These are phyloP conservation scores for Neonothopanus nambi DNA, from an alignment of 1,284 basidiomycete genomes.

Conservation along the genomic window DNA sequence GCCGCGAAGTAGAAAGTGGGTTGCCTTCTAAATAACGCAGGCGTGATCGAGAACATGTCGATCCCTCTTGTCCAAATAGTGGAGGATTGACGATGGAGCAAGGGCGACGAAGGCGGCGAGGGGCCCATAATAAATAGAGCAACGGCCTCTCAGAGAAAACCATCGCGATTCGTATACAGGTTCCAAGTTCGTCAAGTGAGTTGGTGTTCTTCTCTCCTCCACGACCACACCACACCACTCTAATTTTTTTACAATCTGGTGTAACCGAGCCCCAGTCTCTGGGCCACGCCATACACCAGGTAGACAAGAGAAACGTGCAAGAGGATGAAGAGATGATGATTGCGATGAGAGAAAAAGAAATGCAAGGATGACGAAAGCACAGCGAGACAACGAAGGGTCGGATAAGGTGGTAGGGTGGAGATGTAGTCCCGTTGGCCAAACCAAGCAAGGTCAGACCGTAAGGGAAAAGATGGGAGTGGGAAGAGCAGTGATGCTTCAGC, in stretches of 20 bases:
- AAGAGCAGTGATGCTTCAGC: background rate
- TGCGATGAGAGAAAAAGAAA: slow-evolving; percentile 4
- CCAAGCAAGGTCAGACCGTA: background rate
- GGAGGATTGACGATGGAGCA: background rate
- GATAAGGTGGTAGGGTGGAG: slow-evolving; percentile 1
- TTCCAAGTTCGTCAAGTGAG: slow-evolving; percentile 11
- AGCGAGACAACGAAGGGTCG: slow-evolving; percentile 12
- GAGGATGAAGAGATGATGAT: slow-evolving; percentile 3
- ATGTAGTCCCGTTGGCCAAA: background rate
- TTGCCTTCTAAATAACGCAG: background rate
- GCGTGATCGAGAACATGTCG: background rate
- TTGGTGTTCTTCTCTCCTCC: slow-evolving; percentile 5
- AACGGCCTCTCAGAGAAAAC: slow-evolving; percentile 2
- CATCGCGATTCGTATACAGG: slow-evolving; percentile 12
- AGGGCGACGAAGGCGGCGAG: background rate
- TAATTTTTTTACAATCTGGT: slow-evolving; percentile 13
- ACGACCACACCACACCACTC: background rate
- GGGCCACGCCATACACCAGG: slow-evolving; percentile 9
- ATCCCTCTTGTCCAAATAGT: background rate
- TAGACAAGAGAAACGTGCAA: slow-evolving; percentile 13
- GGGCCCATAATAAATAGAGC: slow-evolving; percentile 7
- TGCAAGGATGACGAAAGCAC: slow-evolving; percentile 11
- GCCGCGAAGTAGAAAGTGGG: background rate
- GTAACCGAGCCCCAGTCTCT: slow-evolving; percentile 8
- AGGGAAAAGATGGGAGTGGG: background rate